A percentile compares a stretch with the other conserved stretches of the same genome.
These are phyloP conservation scores for Diaporthe vexans DNA, from an alignment of 2,329 filamentous ascomycete species.

Conservation along the genomic window DNA sequence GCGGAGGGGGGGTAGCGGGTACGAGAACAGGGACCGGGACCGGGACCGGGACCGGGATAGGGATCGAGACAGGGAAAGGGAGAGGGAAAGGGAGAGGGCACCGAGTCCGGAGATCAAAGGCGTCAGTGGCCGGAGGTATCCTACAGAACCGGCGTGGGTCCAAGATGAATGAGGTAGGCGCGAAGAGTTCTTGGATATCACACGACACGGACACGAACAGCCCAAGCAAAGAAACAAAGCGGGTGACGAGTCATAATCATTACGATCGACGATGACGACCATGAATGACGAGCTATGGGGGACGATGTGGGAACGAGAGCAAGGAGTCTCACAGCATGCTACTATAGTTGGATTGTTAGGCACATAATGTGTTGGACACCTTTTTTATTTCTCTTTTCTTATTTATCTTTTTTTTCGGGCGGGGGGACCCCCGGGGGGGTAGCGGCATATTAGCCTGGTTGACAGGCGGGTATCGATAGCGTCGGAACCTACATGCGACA, in stretches of 20 bases:
- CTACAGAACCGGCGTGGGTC: constrained; percentile 48
- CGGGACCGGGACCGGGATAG: constrained; percentile 43
- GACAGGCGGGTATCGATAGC: not conserved
- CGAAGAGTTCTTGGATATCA: not conserved
- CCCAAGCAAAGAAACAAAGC: not conserved
- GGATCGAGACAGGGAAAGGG: constrained; percentile 36
- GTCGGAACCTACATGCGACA: not conserved
- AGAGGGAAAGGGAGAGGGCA: constrained; percentile 44
- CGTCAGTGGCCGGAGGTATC: constrained; percentile 55
- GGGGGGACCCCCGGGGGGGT: too few relatives aligned
- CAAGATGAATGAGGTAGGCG: constrained; percentile 30
- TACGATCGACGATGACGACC: constrained; percentile 18
- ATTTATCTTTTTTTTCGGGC: too few relatives aligned
- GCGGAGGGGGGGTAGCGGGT: constrained; percentile 48
- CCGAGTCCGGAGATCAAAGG: constrained; percentile 53
- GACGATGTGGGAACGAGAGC: not conserved
- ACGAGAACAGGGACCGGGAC: constrained; percentile 49
- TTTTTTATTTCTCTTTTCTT: too few relatives aligned
- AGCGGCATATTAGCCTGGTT: too few relatives aligned
- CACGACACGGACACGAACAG: constrained; percentile 4
- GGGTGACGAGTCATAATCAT: constrained; percentile 12
- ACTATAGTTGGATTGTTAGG: constrained; percentile 4
- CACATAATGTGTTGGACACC: not conserved
- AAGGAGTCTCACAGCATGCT: not conserved
- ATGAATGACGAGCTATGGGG: not conserved